Base-by-base conservation (phyloP, 768 basidiomycete species). In the Russula earlei region DNA sequence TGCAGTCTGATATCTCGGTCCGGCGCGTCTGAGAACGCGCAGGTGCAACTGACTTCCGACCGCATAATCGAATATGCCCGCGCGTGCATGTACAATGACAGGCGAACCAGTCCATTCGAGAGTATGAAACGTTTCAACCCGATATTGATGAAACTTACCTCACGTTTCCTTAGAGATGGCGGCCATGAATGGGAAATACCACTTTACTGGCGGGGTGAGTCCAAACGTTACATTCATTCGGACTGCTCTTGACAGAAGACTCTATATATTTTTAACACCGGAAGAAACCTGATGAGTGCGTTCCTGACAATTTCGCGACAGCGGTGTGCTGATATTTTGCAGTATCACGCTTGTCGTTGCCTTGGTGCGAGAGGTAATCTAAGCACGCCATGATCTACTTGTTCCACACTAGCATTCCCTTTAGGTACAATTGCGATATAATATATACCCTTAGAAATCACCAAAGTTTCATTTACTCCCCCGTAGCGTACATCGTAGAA, bases 241-340 rank as follows among this genome's bases (percentile, higher is more conserved):
- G 36, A 10, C n/a, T 50, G 22, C 52, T 62, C 34, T 51, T 29
- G 17, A 49, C 31, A 33, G 11, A 56, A 33, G 40, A 29, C 52
- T 27, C 38, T 5, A n/a, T 43, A 46, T 49, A 46, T 64, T 19
- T 10, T 27, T 19, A 33, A 17, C 24, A 17, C 36, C 14, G 6
- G 22, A 41, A 90, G 87, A 90, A 91, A 81, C 67, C 82, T 45
- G 87, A 91, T 62, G 88, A 90, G 87, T 89, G 62, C 68, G 85
- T 71, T 10, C 7, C 20, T 19, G 54, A 46, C 17, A 41, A 24
- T 34, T 24, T 40, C 48, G 54, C 66, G 12, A 40, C 22, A 20
- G 2, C 9, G 24, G 2, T 12, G 24, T 22, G 1, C 38, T 67
- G 33, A 54, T 24, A 14, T 31, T 38, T 55, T 44, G 5, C 54